Percentiles rank a stretch among this genome's conserved stretches.
phyloP scores from a whole-genome alignment of 345 rosid genomes.

The Melaleuca alternifolia region DNA sequence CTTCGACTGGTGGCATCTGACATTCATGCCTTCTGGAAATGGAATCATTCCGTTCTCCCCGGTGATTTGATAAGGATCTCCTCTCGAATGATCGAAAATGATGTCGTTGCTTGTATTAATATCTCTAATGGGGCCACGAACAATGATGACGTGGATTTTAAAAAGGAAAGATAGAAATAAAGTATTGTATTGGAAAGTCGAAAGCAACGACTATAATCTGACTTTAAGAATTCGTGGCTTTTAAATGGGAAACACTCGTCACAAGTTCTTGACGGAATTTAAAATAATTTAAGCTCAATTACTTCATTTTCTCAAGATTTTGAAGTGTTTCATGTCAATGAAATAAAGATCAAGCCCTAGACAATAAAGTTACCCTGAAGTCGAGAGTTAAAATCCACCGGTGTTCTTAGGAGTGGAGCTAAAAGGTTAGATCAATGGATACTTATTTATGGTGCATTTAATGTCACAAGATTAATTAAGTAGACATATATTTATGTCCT shows the following conservation, averaged over 20 bases:
- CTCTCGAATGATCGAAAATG: neutral
- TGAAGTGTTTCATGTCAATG: neutral
- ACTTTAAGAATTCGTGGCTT: neutral
- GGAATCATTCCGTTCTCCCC: neutral
- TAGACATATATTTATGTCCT: neutral
- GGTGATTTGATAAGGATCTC: neutral
- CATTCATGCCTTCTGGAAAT: neutral
- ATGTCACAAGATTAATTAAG: neutral
- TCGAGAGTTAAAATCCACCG: neutral
- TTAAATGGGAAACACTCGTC: neutral
- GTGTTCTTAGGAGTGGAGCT: neutral
- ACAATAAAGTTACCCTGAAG: neutral
- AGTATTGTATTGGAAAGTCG: neutral
- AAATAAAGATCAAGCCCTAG: neutral
- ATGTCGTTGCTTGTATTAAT: neutral
- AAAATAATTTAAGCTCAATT: neutral
- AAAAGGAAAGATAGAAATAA: neutral
- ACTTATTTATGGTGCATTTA: neutral
- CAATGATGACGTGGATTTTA: neutral
- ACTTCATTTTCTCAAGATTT: neutral
- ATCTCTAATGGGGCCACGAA: neutral
- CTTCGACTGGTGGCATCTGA: neutral
- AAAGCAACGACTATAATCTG: neutral
- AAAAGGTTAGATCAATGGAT: neutral
- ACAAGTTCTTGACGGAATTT: neutral